Evolutionary conservation across 2,329 filamentous ascomycete species (phyloP).

Genomic region (Blumeria hordei): DNA sequence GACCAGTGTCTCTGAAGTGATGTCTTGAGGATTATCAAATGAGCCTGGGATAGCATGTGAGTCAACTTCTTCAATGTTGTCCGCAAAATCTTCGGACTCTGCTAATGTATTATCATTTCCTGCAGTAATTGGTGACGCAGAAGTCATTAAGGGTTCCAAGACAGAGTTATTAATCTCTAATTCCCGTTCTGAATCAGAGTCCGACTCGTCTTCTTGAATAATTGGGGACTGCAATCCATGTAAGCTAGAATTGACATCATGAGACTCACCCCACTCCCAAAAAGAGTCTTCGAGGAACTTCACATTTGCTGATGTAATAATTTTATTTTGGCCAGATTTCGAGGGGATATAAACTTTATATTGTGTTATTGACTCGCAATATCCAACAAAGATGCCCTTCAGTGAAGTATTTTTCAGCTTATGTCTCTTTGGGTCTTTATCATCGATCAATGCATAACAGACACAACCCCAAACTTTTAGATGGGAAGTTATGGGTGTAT

Average conservation of each 20-base stretch:
- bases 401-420: background rate
- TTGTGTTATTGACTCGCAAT: background rate
- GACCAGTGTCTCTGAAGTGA: background rate
- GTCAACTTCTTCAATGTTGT: background rate
- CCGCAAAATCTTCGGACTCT: background rate
- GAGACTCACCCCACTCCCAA: background rate
- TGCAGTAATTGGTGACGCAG: background rate
- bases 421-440: background rate
- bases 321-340: background rate
- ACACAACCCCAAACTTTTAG: background rate
- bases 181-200: no score
- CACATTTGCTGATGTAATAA: background rate
- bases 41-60: no score
- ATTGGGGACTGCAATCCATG: no score
- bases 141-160: no score
- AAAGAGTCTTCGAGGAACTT: background rate
- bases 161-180: no score
- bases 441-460: background rate
- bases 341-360: background rate
- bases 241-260: no score
- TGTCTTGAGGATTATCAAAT: no score
- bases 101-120: background rate
- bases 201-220: no score
- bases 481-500: background rate
- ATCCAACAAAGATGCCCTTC: background rate